Percentiles rank a stretch among this genome's conserved stretches.
These are phyloP conservation scores for Ogataea sp. DNA, from an alignment of 805 yeast genomes.

Conservation along the genomic window DNA sequence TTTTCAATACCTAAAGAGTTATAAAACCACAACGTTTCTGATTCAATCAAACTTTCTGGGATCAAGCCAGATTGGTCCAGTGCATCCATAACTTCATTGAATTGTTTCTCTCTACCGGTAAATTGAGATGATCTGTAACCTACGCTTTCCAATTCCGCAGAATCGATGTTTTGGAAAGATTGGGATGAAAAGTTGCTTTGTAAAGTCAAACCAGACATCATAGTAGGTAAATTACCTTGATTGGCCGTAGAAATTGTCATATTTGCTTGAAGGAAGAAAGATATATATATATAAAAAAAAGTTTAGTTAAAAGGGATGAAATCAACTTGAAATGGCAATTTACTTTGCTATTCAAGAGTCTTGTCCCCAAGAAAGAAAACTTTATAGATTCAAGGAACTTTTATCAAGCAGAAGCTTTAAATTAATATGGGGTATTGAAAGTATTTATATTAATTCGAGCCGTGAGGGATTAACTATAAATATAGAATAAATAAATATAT, in stretches of 20 bases:
- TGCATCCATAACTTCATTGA: slow-evolving; percentile 71
- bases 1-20: slow-evolving; percentile 84
- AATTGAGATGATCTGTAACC: slow-evolving; percentile 76
- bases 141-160: slow-evolving; percentile 20
- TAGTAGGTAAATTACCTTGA: neutral
- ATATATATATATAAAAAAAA: no score
- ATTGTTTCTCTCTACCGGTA: slow-evolving; percentile 57
- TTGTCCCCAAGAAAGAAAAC: no score
- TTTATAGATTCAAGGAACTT: no score
- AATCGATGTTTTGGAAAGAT: slow-evolving; percentile 25
- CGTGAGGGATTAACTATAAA: no score
- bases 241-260: neutral
- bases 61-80: slow-evolving; percentile 81
- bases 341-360: no score
- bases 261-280: no score
- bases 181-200: slow-evolving; percentile 28
- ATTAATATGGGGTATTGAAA: no score
- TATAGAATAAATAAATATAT: no score
- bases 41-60: slow-evolving; percentile 79
- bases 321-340: no score
- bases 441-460: no score
- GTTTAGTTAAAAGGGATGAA: no score
- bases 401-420: no score
- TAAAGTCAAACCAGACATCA: slow-evolving; percentile 18
- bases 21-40: slow-evolving; percentile 87